phyloP scores from a whole-genome alignment of 129 eudicot species.

The Flaveria trinervia region DNA sequence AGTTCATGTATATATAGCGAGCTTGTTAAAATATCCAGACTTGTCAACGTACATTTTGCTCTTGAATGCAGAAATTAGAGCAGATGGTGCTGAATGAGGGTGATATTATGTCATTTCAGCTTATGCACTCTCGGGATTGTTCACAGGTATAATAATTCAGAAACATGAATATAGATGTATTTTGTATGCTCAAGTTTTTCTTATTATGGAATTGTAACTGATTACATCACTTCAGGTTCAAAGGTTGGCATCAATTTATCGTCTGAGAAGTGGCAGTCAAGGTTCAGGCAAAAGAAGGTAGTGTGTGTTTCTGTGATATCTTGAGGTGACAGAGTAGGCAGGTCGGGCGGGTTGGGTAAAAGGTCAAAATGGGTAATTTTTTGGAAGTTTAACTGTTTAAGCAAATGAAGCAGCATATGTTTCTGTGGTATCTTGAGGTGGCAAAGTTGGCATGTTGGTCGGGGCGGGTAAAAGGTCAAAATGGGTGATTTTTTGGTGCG shows the following conservation, averaged over 20 bases:
- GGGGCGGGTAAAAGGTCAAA: not conserved
- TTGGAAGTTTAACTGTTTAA: not conserved
- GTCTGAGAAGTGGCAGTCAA: conserved; percentile 67
- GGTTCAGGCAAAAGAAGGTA: conserved; percentile 91
- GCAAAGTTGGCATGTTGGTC: no score
- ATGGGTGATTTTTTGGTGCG: not conserved
- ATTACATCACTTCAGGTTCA: conserved; percentile 51
- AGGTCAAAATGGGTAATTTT: conserved; percentile 4
- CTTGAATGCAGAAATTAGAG: conserved; percentile 63
- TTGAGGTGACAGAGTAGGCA: not conserved
- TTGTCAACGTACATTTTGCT: conserved; percentile 16
- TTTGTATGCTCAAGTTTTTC: not conserved
- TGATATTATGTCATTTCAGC: conserved; percentile 66
- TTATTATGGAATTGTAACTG: not conserved
- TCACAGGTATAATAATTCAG: conserved; percentile 53
- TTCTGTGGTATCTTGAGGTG: no score
- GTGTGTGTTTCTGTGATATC: not conserved
- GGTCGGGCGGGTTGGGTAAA: not conserved
- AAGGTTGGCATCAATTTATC: conserved; percentile 77
- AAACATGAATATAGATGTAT: not conserved
- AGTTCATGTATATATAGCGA: conserved; percentile 1
- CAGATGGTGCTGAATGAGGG: conserved; percentile 64
- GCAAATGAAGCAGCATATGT: no score
- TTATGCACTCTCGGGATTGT: conserved; percentile 84
- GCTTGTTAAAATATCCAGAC: not conserved